Evolutionary conservation across 1,284 basidiomycete genomes (phyloP).

Genomic region (Thecaphora thlaspeos): DNA sequence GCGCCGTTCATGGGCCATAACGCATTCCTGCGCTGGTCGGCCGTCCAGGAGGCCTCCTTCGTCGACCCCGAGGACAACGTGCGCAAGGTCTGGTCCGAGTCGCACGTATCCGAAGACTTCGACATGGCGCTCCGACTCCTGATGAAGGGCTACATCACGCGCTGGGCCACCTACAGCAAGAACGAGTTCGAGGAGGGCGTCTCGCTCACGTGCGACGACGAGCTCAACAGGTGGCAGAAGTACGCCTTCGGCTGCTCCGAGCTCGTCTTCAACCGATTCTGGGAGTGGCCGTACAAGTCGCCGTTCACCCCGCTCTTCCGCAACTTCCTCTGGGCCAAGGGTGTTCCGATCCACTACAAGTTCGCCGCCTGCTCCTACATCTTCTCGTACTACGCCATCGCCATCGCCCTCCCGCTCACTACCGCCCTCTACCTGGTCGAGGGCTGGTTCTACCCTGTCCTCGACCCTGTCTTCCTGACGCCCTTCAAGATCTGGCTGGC

Average conservation of each 20-base stretch:
- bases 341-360: conserved; percentile 68
- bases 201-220: conserved; percentile 72
- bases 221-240: conserved; percentile 81
- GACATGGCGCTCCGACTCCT: conserved; percentile 67
- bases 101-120: conserved; percentile 80
- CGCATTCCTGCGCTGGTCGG: conserved; percentile 79
- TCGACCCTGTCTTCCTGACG: conserved; percentile 64
- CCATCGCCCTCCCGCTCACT: conserved; percentile 67
- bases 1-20: conserved; percentile 85
- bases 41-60: conserved; percentile 75
- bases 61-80: conserved; percentile 68
- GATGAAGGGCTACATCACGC: conserved; percentile 66
- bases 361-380: conserved; percentile 70
- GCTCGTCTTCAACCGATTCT: conserved; percentile 58
- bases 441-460: conserved; percentile 68
- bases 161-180: conserved; percentile 79
- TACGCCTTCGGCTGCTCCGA: conserved; percentile 71
- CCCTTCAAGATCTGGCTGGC: conserved; percentile 73
- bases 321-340: conserved; percentile 72
- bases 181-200: conserved; percentile 83
- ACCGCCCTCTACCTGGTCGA: conserved; percentile 71
- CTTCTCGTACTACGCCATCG: conserved; percentile 76
- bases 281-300: conserved; percentile 70
- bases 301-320: conserved; percentile 76
- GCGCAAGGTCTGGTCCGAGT: conserved; percentile 75